Evolutionary conservation across 2,329 filamentous ascomycete species (phyloP).

Genomic region (Fusarium falciforme): DNA sequence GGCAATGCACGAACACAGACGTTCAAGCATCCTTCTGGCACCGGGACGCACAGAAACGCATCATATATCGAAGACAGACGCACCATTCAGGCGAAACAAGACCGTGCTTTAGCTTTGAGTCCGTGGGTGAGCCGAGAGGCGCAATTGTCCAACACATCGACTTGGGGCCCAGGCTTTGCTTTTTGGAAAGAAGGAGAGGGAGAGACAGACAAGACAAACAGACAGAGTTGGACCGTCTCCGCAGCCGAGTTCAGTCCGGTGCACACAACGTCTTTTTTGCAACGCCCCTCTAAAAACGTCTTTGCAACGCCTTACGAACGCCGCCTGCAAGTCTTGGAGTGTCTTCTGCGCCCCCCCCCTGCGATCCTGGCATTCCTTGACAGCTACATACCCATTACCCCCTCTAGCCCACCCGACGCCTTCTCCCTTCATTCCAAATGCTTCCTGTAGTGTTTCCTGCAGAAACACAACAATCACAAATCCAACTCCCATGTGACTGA

Average conservation of each 20-base stretch:
- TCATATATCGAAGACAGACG: slow-evolving; percentile 25
- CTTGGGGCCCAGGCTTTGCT: not conserved
- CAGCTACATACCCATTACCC: slow-evolving; percentile 13
- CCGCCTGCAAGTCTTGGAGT: slow-evolving; percentile 17
- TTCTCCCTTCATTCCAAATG: slow-evolving; percentile 45
- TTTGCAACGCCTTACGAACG: slow-evolving; percentile 11
- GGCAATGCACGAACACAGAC: slow-evolving; percentile 16
- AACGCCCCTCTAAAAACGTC: slow-evolving; percentile 5
- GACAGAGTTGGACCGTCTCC: slow-evolving; percentile 17
- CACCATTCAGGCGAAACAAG: slow-evolving; percentile 30
- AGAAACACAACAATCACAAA: slow-evolving; percentile 33
- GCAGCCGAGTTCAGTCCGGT: slow-evolving; percentile 11
- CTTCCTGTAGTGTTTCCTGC: slow-evolving; percentile 35
- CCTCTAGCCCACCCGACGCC: slow-evolving; percentile 26
- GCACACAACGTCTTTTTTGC: slow-evolving; percentile 2
- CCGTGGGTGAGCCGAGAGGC: slow-evolving; percentile 2
- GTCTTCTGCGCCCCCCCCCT: slow-evolving; percentile 27
- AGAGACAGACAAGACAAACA: not conserved
- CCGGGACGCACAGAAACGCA: slow-evolving; percentile 19
- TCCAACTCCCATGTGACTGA: slow-evolving; percentile 32
- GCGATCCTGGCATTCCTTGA: slow-evolving; percentile 39
- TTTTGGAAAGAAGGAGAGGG: not conserved
- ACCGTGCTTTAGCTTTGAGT: slow-evolving; percentile 7
- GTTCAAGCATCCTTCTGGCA: slow-evolving; percentile 16
- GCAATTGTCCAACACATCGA: not conserved